Evolutionary conservation across 2,329 filamentous ascomycete species (phyloP).

Genomic region (Sarocladiaceae sp.): DNA sequence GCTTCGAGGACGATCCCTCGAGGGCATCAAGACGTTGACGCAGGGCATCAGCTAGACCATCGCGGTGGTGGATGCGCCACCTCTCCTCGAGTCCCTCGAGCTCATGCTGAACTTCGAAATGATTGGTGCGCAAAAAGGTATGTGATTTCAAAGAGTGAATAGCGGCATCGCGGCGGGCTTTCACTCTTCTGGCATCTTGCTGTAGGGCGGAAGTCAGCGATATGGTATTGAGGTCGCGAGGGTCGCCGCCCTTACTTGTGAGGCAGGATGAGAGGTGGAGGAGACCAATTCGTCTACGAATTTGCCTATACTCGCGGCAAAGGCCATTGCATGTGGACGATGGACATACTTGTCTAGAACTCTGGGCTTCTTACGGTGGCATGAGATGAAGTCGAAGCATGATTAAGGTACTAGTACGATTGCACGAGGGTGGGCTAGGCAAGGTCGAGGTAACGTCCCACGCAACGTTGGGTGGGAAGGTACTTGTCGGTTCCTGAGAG

Average conservation of each 20-base stretch:
- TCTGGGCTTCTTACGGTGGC: no score
- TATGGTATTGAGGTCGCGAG: slow-evolving; percentile 8
- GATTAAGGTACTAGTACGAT: no score
- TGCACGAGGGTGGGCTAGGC: no score
- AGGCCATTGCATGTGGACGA: slow-evolving; percentile 55
- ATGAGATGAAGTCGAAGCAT: no score
- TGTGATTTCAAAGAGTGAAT: slow-evolving; percentile 47
- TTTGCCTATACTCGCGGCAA: slow-evolving; percentile 56
- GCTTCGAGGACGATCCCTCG: slow-evolving; percentile 41
- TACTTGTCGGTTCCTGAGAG: neutral
- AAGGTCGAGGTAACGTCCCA: neutral
- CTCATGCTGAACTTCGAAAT: slow-evolving; percentile 62
- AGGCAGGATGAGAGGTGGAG: slow-evolving; percentile 50
- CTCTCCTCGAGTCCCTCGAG: slow-evolving; percentile 77
- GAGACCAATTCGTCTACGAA: slow-evolving; percentile 66
- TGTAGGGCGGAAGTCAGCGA: slow-evolving; percentile 12
- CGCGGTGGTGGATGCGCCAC: slow-evolving; percentile 72
- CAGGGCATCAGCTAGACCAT: slow-evolving; percentile 71
- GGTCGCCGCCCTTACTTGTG: slow-evolving; percentile 30
- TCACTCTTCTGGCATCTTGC: slow-evolving; percentile 31
- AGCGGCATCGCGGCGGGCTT: slow-evolving; percentile 39
- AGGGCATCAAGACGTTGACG: slow-evolving; percentile 31
- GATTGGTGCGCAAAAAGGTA: slow-evolving; percentile 61
- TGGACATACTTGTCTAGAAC: no score
- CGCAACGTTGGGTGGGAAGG: neutral